Evolutionary conservation across 2,329 filamentous ascomycete species (phyloP).

Genomic region (Amylocarpus encephaloides): DNA sequence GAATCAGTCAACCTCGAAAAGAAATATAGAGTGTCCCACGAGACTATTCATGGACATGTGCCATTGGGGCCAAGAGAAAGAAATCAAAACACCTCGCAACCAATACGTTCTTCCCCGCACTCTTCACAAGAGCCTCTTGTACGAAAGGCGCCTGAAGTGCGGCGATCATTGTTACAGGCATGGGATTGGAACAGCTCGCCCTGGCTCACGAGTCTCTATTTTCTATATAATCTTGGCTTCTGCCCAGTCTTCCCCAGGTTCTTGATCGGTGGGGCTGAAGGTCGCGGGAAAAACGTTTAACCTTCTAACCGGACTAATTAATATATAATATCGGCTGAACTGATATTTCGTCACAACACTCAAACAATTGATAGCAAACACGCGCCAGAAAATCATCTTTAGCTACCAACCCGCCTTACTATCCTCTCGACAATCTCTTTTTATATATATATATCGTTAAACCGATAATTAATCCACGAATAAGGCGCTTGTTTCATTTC

Average conservation of each 20-base stretch:
- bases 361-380: not conserved
- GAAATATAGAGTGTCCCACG: not conserved
- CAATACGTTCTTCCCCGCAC: not conserved
- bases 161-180: not conserved
- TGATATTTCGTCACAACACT: not conserved
- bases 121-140: not conserved
- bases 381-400: not conserved
- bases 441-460: too few species aligned
- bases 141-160: not conserved
- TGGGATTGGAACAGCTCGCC: not conserved
- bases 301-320: not conserved
- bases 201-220: not conserved
- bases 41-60: not conserved
- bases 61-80: not conserved
- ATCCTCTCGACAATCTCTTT: too few species aligned
- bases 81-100: not conserved
- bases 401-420: too few species aligned
- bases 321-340: constrained; percentile 2
- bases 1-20: not conserved
- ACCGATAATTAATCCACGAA: too few species aligned
- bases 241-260: not conserved
- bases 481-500: too few species aligned
- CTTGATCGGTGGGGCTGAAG: constrained; percentile 2
- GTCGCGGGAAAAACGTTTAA: constrained; percentile 7
- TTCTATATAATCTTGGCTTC: constrained; percentile 5